A percentile compares a stretch with the other conserved stretches of the same genome.
Conservation (phyloP, 106 monocot genomes). For the Hemerocallis citrina region DNA sequence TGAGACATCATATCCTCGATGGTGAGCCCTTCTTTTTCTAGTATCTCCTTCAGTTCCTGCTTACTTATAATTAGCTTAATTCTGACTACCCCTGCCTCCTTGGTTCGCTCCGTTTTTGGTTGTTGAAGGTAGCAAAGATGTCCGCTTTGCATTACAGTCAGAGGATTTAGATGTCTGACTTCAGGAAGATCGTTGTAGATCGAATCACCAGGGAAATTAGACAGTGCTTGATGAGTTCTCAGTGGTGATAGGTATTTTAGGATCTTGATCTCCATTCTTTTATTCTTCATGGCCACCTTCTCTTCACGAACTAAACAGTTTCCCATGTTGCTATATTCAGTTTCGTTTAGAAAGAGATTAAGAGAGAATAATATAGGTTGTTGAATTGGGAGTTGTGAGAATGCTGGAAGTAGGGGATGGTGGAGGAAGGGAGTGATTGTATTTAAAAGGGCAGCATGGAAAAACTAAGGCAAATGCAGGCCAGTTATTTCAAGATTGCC, state of each 20-base stretch:
- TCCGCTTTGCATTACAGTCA: conserved; percentile 1
- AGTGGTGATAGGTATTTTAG: conserved; percentile 12
- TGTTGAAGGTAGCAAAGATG: conserved; percentile 20
- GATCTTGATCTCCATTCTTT: conserved; percentile 14
- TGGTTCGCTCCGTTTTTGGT: background rate
- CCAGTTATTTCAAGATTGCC: conserved; percentile 1
- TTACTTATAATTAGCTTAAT: conserved; percentile 47
- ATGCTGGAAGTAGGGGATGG: background rate
- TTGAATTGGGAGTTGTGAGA: too few relatives aligned
- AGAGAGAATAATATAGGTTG: background rate
- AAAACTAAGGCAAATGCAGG: background rate
- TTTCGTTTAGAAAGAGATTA: background rate
- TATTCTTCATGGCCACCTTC: conserved; percentile 8
- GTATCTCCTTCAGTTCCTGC: conserved; percentile 36
- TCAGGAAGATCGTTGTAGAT: conserved; percentile 12
- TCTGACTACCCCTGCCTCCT: conserved; percentile 7
- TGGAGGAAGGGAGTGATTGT: conserved; percentile 8
- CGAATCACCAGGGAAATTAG: conserved; percentile 10
- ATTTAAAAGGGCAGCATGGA: conserved; percentile 16
- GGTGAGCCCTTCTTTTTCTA: conserved; percentile 19
- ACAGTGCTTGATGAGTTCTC: conserved; percentile 10
- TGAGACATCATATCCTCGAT: conserved; percentile 21
- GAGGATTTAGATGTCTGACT: background rate
- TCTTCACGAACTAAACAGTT: conserved; percentile 33
- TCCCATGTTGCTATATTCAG: conserved; percentile 29